Percentiles rank a stretch among this genome's conserved stretches.
Evolutionary conservation across 164 flowering plant genomes (phyloP).

Genomic region (Brasenia schreberi): DNA sequence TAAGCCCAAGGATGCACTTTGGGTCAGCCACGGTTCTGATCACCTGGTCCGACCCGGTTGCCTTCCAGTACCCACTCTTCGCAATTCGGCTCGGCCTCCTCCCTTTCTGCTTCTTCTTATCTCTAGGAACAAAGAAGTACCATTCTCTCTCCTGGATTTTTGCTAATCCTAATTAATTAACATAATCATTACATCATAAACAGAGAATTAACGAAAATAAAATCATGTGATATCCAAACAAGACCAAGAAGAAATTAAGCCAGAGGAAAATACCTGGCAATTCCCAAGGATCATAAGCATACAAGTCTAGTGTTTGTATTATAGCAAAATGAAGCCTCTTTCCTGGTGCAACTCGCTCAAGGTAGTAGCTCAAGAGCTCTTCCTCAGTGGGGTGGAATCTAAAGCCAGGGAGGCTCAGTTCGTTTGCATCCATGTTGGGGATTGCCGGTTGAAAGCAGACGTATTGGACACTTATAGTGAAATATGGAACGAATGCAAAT

Average conservation of each 20-base stretch:
- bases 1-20: conserved; percentile 48
- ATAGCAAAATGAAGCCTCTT: conserved; percentile 31
- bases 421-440: conserved; percentile 7
- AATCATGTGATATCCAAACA: neutral
- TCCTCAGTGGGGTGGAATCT: conserved; percentile 93
- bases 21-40: conserved; percentile 45
- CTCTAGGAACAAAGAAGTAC: conserved; percentile 91
- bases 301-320: conserved; percentile 68
- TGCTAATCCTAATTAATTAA: conserved; percentile 38
- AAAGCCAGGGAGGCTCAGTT: conserved; percentile 66
- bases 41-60: conserved; percentile 81
- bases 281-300: conserved; percentile 65
- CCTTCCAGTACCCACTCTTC: conserved; percentile 82
- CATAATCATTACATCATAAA: neutral
- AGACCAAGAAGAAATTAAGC: too few relatives aligned
- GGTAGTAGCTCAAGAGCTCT: conserved; percentile 78
- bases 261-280: conserved; percentile 47
- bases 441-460: neutral
- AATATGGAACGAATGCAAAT: too few relatives aligned
- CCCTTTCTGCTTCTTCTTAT: conserved; percentile 57
- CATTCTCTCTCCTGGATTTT: conserved; percentile 79
- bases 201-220: neutral
- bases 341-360: conserved; percentile 37
- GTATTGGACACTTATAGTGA: too few relatives aligned
- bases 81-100: conserved; percentile 94